These are phyloP conservation scores for Colletotrichum cereale DNA, from an alignment of 2,329 filamentous ascomycete species.

Conservation along the genomic window DNA sequence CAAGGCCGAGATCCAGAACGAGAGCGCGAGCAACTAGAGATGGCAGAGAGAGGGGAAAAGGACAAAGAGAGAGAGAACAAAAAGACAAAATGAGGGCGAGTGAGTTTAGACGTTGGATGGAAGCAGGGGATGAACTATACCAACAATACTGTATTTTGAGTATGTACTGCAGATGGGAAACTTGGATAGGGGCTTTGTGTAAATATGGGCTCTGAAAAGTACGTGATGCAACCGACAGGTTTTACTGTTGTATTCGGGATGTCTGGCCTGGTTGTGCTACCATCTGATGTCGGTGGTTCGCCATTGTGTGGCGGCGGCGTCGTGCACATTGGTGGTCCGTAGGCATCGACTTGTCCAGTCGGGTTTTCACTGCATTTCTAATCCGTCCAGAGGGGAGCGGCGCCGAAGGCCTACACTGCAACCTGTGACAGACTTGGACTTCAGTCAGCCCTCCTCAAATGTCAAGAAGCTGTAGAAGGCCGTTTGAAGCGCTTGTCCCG, in stretches of 20 bases:
- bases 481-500: background rate
- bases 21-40: background rate
- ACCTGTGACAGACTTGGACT: background rate
- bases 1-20: slow-evolving; percentile 71
- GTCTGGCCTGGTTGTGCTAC: background rate
- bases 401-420: too few species aligned
- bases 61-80: background rate
- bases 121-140: background rate
- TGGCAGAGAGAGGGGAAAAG: background rate
- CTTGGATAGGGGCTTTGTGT: slow-evolving; percentile 3
- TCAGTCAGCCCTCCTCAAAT: background rate
- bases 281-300: background rate
- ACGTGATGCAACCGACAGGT: background rate
- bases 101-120: background rate
- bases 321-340: too few species aligned
- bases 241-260: too few species aligned
- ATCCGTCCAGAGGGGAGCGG: background rate
- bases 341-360: too few species aligned
- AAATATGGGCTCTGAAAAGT: slow-evolving; percentile 10
- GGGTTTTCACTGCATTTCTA: background rate
- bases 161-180: slow-evolving; percentile 7
- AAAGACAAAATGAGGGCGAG: background rate
- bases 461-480: background rate
- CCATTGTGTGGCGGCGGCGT: background rate
- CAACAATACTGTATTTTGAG: slow-evolving; percentile 18